Evolutionary conservation across 768 basidiomycete genomes (phyloP), one percentile per base, ranked within the genome.

Genomic region (Tulasnella sp.): DNA sequence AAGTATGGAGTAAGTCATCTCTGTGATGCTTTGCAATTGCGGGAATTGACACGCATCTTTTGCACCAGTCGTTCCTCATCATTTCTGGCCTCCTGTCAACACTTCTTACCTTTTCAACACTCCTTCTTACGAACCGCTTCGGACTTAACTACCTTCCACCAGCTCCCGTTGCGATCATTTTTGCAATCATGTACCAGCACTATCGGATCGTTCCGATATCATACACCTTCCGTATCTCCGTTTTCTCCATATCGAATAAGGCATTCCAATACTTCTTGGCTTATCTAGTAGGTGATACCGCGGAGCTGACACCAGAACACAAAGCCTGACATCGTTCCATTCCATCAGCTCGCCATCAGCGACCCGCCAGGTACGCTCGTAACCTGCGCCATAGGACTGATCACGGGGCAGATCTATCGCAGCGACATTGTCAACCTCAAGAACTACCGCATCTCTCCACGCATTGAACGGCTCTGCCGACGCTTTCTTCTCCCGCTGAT

Each of bases 341-440:
- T n/a, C n/a, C 26, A 23, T n/a, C 53, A 94, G 90, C 78, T 92
- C 49, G 80, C 83, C 3, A 70, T 88, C 32, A 81, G 80, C 19
- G 80, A 81, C 23, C 68, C 81, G 10, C 89, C 88, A 1, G 77
- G 82, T 2, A 88, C 89, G 5, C 70, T 78, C 7, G 73, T 80
- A 1, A 78, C 81, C 2, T 78, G 85, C 0, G 62, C 77, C 26
- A 71, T 88, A 32, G 92, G 92, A 23, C 61, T 91, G 5, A 63
- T 86, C 8, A 73, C 80, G 4, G 90, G 92, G 0, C 80, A 84
- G 65, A 73, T 90, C 34, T 95, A 94, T 69, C 85, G 90, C 41
- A 85, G 90, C 7, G 90, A 93, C 68, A 67, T 91, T 15, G 78
- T 87, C 17, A 81, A 81, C 56, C 76, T 93, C 51, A 92, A 93